phyloP scores from a whole-genome alignment of 352 stramenopile species.

The Poterioochromonas sp. region DNA sequence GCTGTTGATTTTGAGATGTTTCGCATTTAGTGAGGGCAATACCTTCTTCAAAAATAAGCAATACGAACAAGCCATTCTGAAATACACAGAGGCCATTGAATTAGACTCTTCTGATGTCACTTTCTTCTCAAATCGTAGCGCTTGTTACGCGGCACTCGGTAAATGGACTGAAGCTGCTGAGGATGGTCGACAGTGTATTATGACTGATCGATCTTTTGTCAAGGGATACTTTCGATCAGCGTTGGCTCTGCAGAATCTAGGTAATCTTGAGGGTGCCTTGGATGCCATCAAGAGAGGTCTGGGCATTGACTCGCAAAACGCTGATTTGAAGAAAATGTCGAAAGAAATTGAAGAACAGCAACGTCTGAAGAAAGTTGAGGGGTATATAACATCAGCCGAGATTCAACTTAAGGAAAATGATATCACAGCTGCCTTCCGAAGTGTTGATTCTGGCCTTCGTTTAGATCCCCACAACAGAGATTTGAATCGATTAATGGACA shows the following conservation, averaged over 20 bases:
- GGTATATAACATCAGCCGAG: constrained; percentile 36
- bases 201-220: constrained; percentile 6
- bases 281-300: constrained; percentile 25
- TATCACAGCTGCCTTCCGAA: constrained; percentile 39
- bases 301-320: constrained; percentile 9
- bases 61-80: not conserved
- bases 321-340: constrained; percentile 28
- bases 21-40: constrained; percentile 23
- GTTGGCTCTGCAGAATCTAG: constrained; percentile 18
- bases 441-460: constrained; percentile 39
- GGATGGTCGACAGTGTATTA: constrained; percentile 29
- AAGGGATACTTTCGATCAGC: constrained; percentile 24
- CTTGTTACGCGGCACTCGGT: constrained; percentile 17
- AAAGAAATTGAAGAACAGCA: constrained; percentile 3
- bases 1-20: not conserved
- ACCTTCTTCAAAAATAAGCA: constrained; percentile 27
- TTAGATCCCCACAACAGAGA: constrained; percentile 43
- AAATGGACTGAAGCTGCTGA: constrained; percentile 23
- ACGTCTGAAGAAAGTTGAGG: constrained; percentile 35
- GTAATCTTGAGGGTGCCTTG: constrained; percentile 24
- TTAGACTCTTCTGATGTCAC: constrained; percentile 20
- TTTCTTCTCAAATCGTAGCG: constrained; percentile 24
- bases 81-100: constrained; percentile 25
- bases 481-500: constrained; percentile 27
- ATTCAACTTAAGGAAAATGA: constrained; percentile 39